A percentile compares a stretch with the other conserved stretches of the same genome.
These are phyloP conservation scores for Zygosaccharomyces pseudobailii DNA, from an alignment of 1,139 yeast genomes.

Conservation along the genomic window DNA sequence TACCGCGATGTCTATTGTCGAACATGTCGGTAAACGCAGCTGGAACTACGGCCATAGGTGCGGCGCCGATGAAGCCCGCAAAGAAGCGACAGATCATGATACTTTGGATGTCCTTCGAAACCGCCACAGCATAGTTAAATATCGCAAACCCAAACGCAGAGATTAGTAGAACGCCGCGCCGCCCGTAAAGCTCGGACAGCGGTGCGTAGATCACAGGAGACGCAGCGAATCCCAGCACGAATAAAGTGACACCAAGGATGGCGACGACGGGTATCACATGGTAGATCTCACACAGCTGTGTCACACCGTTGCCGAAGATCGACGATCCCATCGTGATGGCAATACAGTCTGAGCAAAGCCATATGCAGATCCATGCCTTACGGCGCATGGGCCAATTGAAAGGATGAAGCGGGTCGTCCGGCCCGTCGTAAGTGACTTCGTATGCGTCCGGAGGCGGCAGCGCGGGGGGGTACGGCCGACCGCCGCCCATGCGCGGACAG, in stretches of 20 bases:
- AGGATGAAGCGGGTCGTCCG: constrained; percentile 57
- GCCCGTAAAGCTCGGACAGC: constrained; percentile 67
- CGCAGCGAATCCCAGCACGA: constrained; percentile 74
- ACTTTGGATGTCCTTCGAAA: constrained; percentile 69
- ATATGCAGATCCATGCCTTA: constrained; percentile 40
- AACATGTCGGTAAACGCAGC: constrained; percentile 79
- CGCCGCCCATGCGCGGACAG: constrained; percentile 53
- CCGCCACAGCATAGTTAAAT: constrained; percentile 67
- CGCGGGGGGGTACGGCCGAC: constrained; percentile 48
- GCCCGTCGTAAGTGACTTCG: constrained; percentile 56
- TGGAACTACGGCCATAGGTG: constrained; percentile 78
- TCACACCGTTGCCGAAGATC: constrained; percentile 51
- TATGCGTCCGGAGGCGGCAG: constrained; percentile 49
- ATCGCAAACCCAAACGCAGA: constrained; percentile 53
- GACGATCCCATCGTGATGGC: constrained; percentile 59
- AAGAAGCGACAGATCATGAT: constrained; percentile 69
- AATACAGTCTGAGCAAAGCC: constrained; percentile 43
- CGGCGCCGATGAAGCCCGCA: constrained; percentile 72
- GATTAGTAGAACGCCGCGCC: constrained; percentile 52
- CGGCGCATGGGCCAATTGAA: constrained; percentile 50
- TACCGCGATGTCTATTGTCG: constrained; percentile 50
- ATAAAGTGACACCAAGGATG: constrained; percentile 63
- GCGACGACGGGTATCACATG: constrained; percentile 54
- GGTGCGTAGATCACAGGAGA: constrained; percentile 86
- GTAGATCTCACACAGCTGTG: constrained; percentile 40